phyloP scores from a whole-genome alignment of 2,329 filamentous ascomycete species.

The Drechslera avenae region DNA sequence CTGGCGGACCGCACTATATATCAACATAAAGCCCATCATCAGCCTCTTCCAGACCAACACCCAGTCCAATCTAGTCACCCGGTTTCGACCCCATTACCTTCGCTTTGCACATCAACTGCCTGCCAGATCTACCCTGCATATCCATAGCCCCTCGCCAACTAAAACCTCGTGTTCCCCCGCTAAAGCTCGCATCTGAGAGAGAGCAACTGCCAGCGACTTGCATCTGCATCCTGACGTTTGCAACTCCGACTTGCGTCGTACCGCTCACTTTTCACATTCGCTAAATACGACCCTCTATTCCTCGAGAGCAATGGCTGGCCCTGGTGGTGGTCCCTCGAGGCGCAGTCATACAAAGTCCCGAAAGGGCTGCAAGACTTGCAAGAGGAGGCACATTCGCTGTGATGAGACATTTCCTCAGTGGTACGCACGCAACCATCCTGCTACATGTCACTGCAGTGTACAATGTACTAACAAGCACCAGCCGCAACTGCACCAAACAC shows the following conservation, averaged over 20 bases:
- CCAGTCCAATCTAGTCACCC: conserved; percentile 40
- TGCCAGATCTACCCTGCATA: conserved; percentile 41
- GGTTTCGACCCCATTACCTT: conserved; percentile 40
- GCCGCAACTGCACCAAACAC: conserved; percentile 98
- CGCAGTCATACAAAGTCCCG: conserved; percentile 97
- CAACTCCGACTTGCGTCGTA: conserved; percentile 15
- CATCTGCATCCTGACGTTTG: conserved; percentile 20
- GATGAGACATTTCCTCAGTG: conserved; percentile 98
- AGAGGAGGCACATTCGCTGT: conserved; percentile 94
- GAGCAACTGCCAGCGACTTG: conserved; percentile 17
- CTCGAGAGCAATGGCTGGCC: conserved; percentile 74
- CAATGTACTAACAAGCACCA: conserved; percentile 48
- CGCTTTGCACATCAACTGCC: conserved; percentile 36
- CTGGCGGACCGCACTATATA: conserved; percentile 42
- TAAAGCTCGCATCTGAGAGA: conserved; percentile 10
- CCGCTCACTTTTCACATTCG: conserved; percentile 23
- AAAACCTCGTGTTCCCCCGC: conserved; percentile 19
- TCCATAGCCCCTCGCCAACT: conserved; percentile 41
- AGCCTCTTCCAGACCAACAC: conserved; percentile 36
- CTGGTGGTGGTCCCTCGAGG: conserved; percentile 88
- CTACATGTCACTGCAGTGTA: not conserved
- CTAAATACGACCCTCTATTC: conserved; percentile 13
- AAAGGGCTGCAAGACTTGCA: conserved; percentile 98
- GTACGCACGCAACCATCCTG: conserved; percentile 58
- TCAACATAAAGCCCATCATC: conserved; percentile 40